A percentile compares a stretch with the other conserved stretches of the same genome.
Conservation (phyloP, 2,329 filamentous ascomycete species). For the Ceratocystis diversiconidia region DNA sequence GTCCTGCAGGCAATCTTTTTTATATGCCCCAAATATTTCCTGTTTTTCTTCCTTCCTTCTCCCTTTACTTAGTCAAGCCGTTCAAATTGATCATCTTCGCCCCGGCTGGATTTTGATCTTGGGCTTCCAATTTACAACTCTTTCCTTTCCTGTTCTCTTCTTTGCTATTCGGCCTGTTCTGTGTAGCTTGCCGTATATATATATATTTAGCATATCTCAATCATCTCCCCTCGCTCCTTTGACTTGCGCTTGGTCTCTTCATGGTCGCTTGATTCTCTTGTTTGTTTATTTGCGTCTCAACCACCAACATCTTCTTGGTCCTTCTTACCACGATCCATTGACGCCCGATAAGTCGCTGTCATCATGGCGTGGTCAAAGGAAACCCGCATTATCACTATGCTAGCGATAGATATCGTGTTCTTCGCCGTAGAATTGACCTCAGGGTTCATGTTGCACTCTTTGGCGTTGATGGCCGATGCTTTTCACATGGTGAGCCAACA, state of each 20-base stretch:
- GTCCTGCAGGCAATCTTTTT: too few species aligned
- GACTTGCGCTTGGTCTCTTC: background rate
- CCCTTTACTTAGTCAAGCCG: too few species aligned
- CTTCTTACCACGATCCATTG: background rate
- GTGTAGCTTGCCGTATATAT: too few species aligned
- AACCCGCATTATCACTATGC: slow-evolving; percentile 80
- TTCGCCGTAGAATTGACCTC: slow-evolving; percentile 79
- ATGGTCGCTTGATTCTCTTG: background rate
- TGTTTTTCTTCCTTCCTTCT: too few species aligned
- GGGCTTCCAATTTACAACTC: too few species aligned
- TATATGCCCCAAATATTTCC: too few species aligned
- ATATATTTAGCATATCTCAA: background rate
- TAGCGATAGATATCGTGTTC: slow-evolving; percentile 78
- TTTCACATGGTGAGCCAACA: slow-evolving; percentile 74
- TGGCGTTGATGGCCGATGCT: slow-evolving; percentile 88
- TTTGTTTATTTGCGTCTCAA: background rate
- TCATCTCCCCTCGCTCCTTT: background rate
- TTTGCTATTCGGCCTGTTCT: background rate
- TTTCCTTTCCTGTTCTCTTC: background rate
- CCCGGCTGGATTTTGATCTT: too few species aligned
- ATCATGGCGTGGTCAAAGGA: slow-evolving; percentile 81
- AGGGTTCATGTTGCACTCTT: slow-evolving; percentile 75
- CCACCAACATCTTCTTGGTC: background rate
- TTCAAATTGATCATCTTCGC: too few species aligned
- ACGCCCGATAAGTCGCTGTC: background rate